Evolutionary conservation across 192 early-diverging fungal species (phyloP), one percentile per base, ranked within the genome.

Genomic region (Coemansia erecta): DNA sequence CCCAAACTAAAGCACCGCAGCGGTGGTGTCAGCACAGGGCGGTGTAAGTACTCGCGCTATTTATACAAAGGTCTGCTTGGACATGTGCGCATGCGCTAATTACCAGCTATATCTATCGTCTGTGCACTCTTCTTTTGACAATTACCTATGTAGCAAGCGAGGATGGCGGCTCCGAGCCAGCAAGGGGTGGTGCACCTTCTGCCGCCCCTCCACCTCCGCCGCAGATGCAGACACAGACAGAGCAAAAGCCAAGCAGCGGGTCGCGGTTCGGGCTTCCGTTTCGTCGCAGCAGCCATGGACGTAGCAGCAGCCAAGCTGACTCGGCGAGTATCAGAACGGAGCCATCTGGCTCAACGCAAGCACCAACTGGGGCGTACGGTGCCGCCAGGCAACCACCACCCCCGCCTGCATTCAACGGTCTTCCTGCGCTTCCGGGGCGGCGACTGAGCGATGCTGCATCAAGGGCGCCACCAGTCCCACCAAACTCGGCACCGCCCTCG

Each of bases 1-100:
- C 90, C 90, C 6, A 87, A 84, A 43, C 69, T 91, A 28, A 80
- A 76, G 73, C 80, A 77, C 64, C 80, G 84, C 64, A 61, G 65
- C 19, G 84, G 81, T 19, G 84, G 83, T 23, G 75, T 83, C 44
- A 77, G 71, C 44, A 82, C 66, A 53, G 81, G 80, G 47, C 74
- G 75, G 54, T 60, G 74, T 77, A 77, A 8, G 63, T 60, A 33
- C 15, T n/a, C 19, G 28, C 28, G 2, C 28, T 31, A 31, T 5
- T 7, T 7, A 5, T 7, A 31, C 28, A 31, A 31, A 31, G 4
- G 17, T 48, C 2, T 14, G 28, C 45, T 47, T 22, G 42, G 24
- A 23, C 22, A 1, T 19, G 42, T 37, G 26, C n/a, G 31, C 8
- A 23, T 54, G 18, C 23, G 28, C 47, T 58, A 50, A 51, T 13